These are phyloP conservation scores for Candida endomychidarum DNA, from an alignment of 805 yeast species.

Conservation along the genomic window DNA sequence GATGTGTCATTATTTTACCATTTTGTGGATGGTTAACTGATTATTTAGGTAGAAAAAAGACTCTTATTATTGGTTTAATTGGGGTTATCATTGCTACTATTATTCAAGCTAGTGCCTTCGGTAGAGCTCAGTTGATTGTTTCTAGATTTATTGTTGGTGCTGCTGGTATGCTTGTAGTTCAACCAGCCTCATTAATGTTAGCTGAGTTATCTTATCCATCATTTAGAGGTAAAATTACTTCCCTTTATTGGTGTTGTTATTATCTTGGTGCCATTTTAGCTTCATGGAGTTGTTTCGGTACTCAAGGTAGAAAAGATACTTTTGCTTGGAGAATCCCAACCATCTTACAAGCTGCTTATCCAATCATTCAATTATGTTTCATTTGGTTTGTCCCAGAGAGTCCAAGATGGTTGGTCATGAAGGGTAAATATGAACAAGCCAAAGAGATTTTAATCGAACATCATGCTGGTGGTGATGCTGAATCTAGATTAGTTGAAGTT, in stretches of 20 bases:
- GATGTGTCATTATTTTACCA: slow-evolving; percentile 29
- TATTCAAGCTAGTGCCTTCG: slow-evolving; percentile 29
- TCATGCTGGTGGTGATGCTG: slow-evolving; percentile 10
- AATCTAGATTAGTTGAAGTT: slow-evolving; percentile 20
- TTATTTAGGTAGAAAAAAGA: slow-evolving; percentile 38
- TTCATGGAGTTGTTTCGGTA: slow-evolving; percentile 26
- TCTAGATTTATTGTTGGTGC: slow-evolving; percentile 47
- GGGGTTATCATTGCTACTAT: slow-evolving; percentile 29
- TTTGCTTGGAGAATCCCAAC: slow-evolving; percentile 51
- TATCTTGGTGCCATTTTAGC: slow-evolving; percentile 42
- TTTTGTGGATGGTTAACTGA: slow-evolving; percentile 30
- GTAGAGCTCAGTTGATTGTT: slow-evolving; percentile 33
- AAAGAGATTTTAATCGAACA: slow-evolving; percentile 9
- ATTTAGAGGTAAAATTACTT: slow-evolving; percentile 24
- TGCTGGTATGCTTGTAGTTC: slow-evolving; percentile 40
- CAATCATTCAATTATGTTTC: slow-evolving; percentile 39
- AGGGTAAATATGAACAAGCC: slow-evolving; percentile 33
- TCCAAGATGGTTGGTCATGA: slow-evolving; percentile 45
- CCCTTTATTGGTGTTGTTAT: slow-evolving; percentile 49
- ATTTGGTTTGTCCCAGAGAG: slow-evolving; percentile 47
- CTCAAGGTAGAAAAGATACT: slow-evolving; percentile 20
- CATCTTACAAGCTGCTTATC: slow-evolving; percentile 50
- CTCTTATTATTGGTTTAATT: slow-evolving; percentile 22
- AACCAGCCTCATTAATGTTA: slow-evolving; percentile 46
- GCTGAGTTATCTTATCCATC: slow-evolving; percentile 50